Base-by-base conservation (phyloP, 148 eudicot species). In the Rhododendron mucronatum region DNA sequence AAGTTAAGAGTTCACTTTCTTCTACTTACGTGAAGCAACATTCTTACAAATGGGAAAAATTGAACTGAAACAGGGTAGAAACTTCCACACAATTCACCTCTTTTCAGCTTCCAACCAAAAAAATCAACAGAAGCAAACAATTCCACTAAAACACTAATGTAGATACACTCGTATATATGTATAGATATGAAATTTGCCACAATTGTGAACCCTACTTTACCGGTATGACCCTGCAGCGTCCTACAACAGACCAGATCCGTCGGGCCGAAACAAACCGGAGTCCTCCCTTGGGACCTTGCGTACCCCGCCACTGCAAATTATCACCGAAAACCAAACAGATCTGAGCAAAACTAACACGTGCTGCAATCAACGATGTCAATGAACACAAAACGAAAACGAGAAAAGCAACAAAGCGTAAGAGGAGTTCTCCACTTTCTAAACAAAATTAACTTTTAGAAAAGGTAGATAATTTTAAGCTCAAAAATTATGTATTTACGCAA, bases 241-340 rank as follows among this genome's bases (percentile, higher is more conserved):
- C 99, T 88, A 85, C 99, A 97, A 79, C 99, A 95, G 14, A 97
- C 99, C 73, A 97, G 97, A 94, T 97, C 98, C 41, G 97, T 94
- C 0, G 91, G 95, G 12, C 97, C 98, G 69, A 94, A 95, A 63
- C 91, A 91, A 89, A 97, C 95, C 57, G 97, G 90, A 41, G 92
- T 88, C 87, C 95, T 95, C 69, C 96, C 99, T 84, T 95, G 99
- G 78, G 96, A 92, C 30, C 89, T 92, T 14, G 98, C 94, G 78
- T 93, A 94, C 16, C 86, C 88, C 8, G 95, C 98, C 85, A 97
- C 99, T 97, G 91, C 82, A 82, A 75, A 86, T 35, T 35, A 5
- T 71, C 51, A 15, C 51, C 39, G 78, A 85, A 59, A 23, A 80
- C 63, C 48, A 45, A 35, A 67, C 80, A 85, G 44, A 84, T 69